phyloP scores from a whole-genome alignment of 2,329 filamentous ascomycete genomes.

The Ophiostoma piceae region DNA sequence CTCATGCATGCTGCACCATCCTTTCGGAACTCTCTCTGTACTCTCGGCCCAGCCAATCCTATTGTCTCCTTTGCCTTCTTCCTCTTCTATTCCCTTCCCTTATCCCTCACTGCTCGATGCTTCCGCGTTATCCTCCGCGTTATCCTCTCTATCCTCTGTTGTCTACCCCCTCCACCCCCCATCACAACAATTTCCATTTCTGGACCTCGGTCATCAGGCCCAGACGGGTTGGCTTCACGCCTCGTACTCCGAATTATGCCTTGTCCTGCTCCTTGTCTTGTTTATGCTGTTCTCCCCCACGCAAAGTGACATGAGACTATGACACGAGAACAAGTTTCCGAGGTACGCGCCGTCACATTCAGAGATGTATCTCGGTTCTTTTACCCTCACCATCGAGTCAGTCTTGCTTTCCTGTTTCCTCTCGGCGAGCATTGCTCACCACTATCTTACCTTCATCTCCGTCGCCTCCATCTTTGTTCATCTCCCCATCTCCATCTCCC shows the following conservation, averaged over 20 bases:
- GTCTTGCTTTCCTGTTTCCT: neutral
- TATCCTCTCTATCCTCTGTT: neutral
- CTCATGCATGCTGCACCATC: constrained; percentile 9
- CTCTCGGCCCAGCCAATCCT: neutral
- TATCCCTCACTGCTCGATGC: no score
- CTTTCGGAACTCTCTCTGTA: neutral
- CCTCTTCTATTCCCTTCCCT: neutral
- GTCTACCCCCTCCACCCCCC: neutral
- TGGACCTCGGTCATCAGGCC: neutral
- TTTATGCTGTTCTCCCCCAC: neutral
- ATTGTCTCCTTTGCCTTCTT: no score
- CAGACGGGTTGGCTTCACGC: neutral
- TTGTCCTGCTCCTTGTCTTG: neutral
- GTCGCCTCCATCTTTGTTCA: neutral
- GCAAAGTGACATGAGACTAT: neutral
- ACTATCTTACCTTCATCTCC: neutral
- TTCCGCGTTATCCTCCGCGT: neutral
- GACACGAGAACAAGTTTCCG: constrained; percentile 6
- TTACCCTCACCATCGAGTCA: neutral
- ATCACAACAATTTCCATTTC: neutral
- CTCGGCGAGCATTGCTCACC: neutral
- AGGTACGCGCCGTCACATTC: neutral
- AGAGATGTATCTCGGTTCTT: no score
- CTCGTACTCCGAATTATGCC: neutral
- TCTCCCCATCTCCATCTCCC: neutral